These are phyloP conservation scores for Salvia hispanica DNA, from an alignment of 257 asterid genomes.

Conservation along the genomic window DNA sequence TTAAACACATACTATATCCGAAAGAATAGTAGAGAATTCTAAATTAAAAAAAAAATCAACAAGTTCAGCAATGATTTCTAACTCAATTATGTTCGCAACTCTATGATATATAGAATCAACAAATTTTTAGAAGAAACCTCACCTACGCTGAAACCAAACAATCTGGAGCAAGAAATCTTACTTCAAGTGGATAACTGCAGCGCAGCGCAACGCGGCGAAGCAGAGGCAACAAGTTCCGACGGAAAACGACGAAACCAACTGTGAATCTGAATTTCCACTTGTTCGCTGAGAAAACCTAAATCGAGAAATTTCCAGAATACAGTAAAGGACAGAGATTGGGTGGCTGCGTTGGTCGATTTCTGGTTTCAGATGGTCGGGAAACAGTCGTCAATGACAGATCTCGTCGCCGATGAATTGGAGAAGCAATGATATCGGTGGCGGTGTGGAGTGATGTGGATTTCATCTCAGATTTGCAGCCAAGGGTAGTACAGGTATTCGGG, in stretches of 20 bases:
- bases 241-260: neutral
- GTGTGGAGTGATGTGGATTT: neutral
- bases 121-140: neutral
- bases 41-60: neutral
- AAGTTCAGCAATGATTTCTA: neutral
- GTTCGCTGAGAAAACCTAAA: neutral
- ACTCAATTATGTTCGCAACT: neutral
- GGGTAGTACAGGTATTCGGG: neutral
- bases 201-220: conserved; percentile 23
- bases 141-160: conserved; percentile 6
- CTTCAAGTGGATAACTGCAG: conserved; percentile 11
- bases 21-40: neutral
- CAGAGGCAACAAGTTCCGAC: neutral
- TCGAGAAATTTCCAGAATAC: neutral
- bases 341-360: neutral
- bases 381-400: conserved; percentile 16
- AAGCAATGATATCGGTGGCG: neutral
- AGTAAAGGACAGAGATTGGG: neutral
- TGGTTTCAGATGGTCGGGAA: neutral
- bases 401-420: conserved; percentile 9
- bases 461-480: conserved; percentile 6
- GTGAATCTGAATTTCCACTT: neutral
- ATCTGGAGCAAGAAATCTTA: conserved; percentile 12
- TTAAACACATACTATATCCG: neutral
- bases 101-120: neutral